Evolutionary conservation across 2,329 filamentous ascomycete genomes (phyloP).

Genomic region (Bretziella fagacearum): DNA sequence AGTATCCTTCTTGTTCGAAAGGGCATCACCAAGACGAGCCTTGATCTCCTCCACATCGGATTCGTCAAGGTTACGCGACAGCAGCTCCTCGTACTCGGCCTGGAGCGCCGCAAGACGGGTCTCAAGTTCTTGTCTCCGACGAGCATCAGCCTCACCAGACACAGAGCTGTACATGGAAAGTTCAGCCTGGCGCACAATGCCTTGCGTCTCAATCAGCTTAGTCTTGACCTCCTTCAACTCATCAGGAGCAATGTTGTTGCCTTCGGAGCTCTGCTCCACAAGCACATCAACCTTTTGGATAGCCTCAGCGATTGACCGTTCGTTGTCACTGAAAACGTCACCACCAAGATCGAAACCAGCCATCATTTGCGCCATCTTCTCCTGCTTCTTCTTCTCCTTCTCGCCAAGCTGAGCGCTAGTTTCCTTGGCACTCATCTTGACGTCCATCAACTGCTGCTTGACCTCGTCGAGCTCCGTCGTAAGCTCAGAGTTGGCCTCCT

Average conservation of each 20-base stretch:
- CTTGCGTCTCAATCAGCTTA: conserved; percentile 74
- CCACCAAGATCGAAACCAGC: conserved; percentile 88
- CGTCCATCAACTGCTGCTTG: conserved; percentile 88
- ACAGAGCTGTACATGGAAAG: conserved; percentile 59
- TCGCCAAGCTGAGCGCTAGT: conserved; percentile 78
- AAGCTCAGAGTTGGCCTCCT: conserved; percentile 87
- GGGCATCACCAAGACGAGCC: conserved; percentile 57
- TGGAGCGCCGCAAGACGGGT: conserved; percentile 57
- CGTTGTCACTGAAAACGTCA: conserved; percentile 86
- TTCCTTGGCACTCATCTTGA: conserved; percentile 93
- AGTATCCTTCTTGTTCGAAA: conserved; percentile 55
- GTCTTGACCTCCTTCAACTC: conserved; percentile 62
- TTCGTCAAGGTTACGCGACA: conserved; percentile 63
- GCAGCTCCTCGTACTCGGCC: conserved; percentile 65
- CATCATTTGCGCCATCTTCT: conserved; percentile 99
- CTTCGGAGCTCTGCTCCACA: conserved; percentile 56
- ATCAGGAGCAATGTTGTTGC: conserved; percentile 66
- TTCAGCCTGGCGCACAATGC: conserved; percentile 83
- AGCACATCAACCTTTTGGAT: conserved; percentile 71
- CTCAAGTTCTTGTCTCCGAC: conserved; percentile 61
- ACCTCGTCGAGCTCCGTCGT: conserved; percentile 85
- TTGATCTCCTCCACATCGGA: conserved; percentile 75
- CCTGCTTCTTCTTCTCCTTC: conserved; percentile 96
- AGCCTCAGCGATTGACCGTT: conserved; percentile 64
- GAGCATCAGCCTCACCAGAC: conserved; percentile 45